Conservation (phyloP, 306 rosid genomes). For the Psophocarpus tetragonolobus region DNA sequence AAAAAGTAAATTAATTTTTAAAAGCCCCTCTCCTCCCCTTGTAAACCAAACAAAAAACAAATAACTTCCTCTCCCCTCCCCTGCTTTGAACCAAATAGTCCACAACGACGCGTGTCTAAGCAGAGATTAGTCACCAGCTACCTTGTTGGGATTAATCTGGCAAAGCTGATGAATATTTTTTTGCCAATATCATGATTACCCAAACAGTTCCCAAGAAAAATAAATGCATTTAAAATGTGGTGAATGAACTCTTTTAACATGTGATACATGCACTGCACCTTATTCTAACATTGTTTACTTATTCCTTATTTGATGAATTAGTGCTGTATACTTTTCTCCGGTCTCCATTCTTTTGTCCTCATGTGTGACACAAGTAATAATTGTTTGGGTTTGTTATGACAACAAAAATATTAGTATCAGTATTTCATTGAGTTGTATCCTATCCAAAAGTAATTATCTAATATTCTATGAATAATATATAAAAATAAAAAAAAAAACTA, state of each 20-base stretch:
- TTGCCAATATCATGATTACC: too few species aligned
- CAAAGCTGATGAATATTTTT: too few species aligned
- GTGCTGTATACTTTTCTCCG: constrained; percentile 2
- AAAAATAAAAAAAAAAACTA: background rate
- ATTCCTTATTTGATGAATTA: constrained; percentile 8
- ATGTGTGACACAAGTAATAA: background rate
- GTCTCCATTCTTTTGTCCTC: background rate
- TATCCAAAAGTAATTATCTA: background rate
- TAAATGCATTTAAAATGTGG: background rate
- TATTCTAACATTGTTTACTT: background rate
- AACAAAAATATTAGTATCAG: background rate
- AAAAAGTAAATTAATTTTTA: too few species aligned
- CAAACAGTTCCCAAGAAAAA: background rate
- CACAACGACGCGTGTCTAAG: too few species aligned
- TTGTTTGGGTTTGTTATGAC: background rate
- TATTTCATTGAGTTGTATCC: constrained; percentile 4
- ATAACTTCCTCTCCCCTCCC: too few species aligned
- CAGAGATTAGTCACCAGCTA: too few species aligned
- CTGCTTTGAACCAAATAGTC: too few species aligned
- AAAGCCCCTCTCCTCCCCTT: too few species aligned
- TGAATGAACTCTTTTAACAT: background rate
- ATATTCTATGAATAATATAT: background rate
- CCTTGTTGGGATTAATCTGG: too few species aligned
- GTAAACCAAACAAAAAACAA: too few species aligned
- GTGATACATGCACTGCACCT: background rate